Conservation (phyloP, 768 basidiomycete genomes). For the Mycena chlorophos region DNA sequence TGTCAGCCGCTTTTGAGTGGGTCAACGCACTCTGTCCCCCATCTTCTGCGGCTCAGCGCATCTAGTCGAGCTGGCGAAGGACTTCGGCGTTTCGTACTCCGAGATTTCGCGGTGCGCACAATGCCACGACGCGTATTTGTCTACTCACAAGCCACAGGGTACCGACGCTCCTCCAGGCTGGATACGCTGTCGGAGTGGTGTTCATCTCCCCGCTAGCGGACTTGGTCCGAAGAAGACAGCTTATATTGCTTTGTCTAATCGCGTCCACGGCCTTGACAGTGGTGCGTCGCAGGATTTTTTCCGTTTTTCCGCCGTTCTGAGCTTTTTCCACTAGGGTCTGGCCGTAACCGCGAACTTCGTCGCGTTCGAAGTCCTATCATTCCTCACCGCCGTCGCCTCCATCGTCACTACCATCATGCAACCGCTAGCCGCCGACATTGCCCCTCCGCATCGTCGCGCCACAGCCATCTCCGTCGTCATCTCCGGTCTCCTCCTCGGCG, state of each 20-base stretch:
- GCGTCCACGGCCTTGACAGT: slow-evolving; percentile 62
- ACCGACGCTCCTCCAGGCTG: slow-evolving; percentile 21
- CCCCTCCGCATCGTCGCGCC: slow-evolving; percentile 69
- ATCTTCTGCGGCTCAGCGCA: neutral
- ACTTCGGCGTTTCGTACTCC: slow-evolving; percentile 33
- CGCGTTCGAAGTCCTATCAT: slow-evolving; percentile 67
- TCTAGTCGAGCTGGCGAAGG: slow-evolving; percentile 43
- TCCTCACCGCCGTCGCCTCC: slow-evolving; percentile 65
- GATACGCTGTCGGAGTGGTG: slow-evolving; percentile 69
- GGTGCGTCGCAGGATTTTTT: neutral
- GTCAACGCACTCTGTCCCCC: slow-evolving; percentile 21
- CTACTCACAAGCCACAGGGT: slow-evolving; percentile 15
- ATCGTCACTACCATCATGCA: slow-evolving; percentile 75
- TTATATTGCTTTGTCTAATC: slow-evolving; percentile 61
- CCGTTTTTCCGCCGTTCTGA: neutral
- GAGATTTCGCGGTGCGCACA: slow-evolving; percentile 24
- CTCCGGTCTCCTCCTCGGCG: slow-evolving; percentile 66
- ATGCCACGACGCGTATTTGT: neutral
- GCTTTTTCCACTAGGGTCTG: slow-evolving; percentile 48
- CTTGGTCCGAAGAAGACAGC: slow-evolving; percentile 70
- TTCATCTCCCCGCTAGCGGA: slow-evolving; percentile 83
- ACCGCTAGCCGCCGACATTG: slow-evolving; percentile 77
- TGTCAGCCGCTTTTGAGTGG: slow-evolving; percentile 76
- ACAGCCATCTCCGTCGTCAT: slow-evolving; percentile 75
- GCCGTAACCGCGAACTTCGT: slow-evolving; percentile 57